phyloP scores from a whole-genome alignment of 1,284 basidiomycete species.

The Rhodotorula sp. region DNA sequence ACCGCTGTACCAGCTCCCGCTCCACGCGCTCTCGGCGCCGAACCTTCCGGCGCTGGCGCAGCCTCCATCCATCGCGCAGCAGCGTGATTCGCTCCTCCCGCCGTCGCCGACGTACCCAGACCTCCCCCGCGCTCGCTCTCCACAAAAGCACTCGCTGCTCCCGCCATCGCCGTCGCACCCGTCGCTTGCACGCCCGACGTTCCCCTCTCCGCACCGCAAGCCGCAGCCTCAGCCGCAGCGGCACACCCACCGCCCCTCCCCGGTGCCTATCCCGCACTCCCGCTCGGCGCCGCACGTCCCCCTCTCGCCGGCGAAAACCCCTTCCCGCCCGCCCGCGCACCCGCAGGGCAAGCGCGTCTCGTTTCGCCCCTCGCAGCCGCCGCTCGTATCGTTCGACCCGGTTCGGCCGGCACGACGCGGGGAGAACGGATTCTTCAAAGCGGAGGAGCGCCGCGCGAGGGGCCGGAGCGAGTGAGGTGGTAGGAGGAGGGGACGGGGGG shows the following conservation, averaged over 20 bases:
- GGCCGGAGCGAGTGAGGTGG: no score
- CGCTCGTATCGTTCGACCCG: background rate
- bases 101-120: background rate
- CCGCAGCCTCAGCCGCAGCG: background rate
- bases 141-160: no score
- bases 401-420: no score
- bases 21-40: background rate
- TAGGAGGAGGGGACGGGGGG: no score
- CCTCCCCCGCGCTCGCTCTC: no score
- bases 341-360: background rate
- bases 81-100: background rate
- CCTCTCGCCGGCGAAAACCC: background rate
- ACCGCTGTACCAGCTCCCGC: constrained; percentile 7
- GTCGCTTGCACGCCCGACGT: no score
- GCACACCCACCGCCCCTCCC: background rate
- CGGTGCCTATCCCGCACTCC: background rate
- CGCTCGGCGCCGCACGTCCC: background rate
- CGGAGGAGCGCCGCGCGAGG: no score
- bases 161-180: background rate
- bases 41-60: background rate
- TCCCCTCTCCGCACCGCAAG: background rate
- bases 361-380: no score
- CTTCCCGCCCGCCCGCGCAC: background rate
- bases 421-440: no score
- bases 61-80: background rate